Conservation (phyloP, 1,284 basidiomycete species). For the Coriolopsis trogii region DNA sequence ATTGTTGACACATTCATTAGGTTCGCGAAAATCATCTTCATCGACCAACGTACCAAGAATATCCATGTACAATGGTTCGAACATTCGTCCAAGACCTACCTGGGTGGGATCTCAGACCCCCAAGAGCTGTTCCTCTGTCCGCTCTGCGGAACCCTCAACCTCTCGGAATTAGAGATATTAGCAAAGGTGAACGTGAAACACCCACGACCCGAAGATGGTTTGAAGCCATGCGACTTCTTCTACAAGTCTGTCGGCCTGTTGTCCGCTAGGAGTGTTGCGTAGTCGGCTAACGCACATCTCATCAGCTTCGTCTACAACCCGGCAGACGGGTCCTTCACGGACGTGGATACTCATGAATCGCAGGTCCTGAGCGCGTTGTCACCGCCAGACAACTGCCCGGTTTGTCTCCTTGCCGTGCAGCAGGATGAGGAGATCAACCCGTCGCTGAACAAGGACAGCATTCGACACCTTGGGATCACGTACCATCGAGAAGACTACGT, state of each 20-base stretch:
- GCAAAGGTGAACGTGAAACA: conserved; percentile 45
- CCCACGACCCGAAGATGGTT: background rate
- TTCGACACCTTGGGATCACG: conserved; percentile 43
- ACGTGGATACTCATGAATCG: conserved; percentile 25
- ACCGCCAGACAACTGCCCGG: conserved; percentile 54
- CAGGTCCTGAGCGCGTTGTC: background rate
- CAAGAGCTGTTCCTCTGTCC: conserved; percentile 67
- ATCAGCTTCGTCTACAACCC: conserved; percentile 33
- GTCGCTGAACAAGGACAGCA: conserved; percentile 36
- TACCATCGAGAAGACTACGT: conserved; percentile 63
- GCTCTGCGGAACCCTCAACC: conserved; percentile 48
- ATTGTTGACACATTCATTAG: conserved; percentile 37
- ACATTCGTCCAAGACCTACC: conserved; percentile 59
- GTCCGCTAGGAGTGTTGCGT: background rate
- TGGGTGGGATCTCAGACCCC: conserved; percentile 58
- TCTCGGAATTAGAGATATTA: conserved; percentile 39
- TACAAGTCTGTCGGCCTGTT: conserved; percentile 50
- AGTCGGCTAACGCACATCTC: background rate
- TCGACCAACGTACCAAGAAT: conserved; percentile 42
- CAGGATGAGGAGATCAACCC: conserved; percentile 31
- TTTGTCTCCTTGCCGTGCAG: conserved; percentile 42
- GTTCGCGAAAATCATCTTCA: conserved; percentile 65
- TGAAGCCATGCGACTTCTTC: conserved; percentile 48
- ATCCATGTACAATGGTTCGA: conserved; percentile 74
- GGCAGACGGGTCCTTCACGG: conserved; percentile 36